These are phyloP conservation scores for Quercus phellos DNA, from an alignment of 331 rosid species.

Conservation along the genomic window DNA sequence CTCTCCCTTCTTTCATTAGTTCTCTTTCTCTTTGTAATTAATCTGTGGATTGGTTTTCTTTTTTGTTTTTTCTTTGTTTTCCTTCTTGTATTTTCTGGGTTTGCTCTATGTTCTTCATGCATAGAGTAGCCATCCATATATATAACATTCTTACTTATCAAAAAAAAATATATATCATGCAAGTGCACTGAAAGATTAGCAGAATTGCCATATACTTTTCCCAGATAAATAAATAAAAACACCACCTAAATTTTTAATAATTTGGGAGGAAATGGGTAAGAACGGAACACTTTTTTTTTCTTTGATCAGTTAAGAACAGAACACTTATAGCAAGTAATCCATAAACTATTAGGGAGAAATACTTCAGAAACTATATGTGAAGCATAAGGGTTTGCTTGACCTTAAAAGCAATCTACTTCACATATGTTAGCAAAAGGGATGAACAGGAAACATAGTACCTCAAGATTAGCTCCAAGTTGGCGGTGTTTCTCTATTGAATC, in stretches of 20 bases:
- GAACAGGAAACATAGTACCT: constrained; percentile 40
- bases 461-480: constrained; percentile 80
- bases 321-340: neutral
- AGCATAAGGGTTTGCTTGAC: neutral
- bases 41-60: too few species aligned
- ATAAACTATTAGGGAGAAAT: neutral
- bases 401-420: neutral
- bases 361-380: neutral
- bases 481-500: constrained; percentile 91
- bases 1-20: too few species aligned
- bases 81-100: too few species aligned
- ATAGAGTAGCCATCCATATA: too few species aligned
- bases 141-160: too few species aligned
- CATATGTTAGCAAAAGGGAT: neutral
- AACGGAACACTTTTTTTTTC: neutral
- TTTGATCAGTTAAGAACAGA: neutral
- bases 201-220: neutral
- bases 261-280: neutral
- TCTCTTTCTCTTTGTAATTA: too few species aligned
- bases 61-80: too few species aligned
- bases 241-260: neutral
- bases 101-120: too few species aligned
- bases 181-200: neutral
- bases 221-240: neutral
- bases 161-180: neutral